Conservation (phyloP, 2,329 filamentous ascomycete genomes). For the Pyrenophora teres region DNA sequence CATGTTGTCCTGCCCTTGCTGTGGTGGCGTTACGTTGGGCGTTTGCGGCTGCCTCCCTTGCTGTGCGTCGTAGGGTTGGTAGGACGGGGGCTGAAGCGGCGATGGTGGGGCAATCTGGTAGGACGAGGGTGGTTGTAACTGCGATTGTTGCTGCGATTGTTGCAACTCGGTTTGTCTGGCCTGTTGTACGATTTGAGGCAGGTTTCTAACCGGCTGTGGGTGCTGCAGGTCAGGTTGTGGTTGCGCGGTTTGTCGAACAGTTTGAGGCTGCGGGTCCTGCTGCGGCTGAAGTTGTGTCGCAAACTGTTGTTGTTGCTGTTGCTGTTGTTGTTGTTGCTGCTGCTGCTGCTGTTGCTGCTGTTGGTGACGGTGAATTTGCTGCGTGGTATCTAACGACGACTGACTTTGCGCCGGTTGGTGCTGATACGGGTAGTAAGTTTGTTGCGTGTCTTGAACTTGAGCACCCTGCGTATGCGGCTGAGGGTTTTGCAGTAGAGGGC, state of each 20-base stretch:
- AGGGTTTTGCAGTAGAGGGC: conserved; percentile 33
- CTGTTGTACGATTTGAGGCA: conserved; percentile 39
- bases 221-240: conserved; percentile 41
- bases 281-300: conserved; percentile 22
- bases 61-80: conserved; percentile 42
- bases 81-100: conserved; percentile 38
- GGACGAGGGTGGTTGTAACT: conserved; percentile 41
- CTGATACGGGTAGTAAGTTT: conserved; percentile 30
- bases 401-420: conserved; percentile 28
- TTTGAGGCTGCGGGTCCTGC: conserved; percentile 34
- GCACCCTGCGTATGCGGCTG: conserved; percentile 36
- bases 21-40: conserved; percentile 36
- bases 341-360: conserved; percentile 32
- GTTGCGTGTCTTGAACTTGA: conserved; percentile 32
- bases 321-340: no score
- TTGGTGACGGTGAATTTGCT: conserved; percentile 33
- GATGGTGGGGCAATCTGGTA: conserved; percentile 44
- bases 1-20: conserved; percentile 43
- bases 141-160: conserved; percentile 38
- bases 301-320: not conserved
- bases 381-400: conserved; percentile 32
- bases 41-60: conserved; percentile 32
- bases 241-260: conserved; percentile 35
- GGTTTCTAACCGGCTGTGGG: conserved; percentile 37
- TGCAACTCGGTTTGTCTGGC: conserved; percentile 34